Percentiles rank a stretch among this genome's conserved stretches.
phyloP scores from a whole-genome alignment of 441 rosid species.

The Eruca vesicaria region DNA sequence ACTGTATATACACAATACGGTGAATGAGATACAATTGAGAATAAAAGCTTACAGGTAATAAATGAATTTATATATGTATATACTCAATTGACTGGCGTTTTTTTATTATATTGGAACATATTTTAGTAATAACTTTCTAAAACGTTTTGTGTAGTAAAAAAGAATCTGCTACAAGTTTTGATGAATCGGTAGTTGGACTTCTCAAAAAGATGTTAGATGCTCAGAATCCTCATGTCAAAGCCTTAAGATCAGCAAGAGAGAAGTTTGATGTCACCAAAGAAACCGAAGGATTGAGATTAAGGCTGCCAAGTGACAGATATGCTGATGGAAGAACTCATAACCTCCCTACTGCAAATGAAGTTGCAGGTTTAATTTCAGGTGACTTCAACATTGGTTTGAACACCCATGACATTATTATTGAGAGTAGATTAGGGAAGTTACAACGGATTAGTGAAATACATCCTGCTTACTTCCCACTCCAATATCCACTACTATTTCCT shows the following conservation, averaged over 20 bases:
- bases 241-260: background rate
- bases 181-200: background rate
- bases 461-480: background rate
- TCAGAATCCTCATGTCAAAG: background rate
- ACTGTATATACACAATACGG: too few species aligned
- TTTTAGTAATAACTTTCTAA: too few species aligned
- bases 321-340: background rate
- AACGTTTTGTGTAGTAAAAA: too few species aligned
- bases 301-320: background rate
- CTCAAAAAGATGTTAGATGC: background rate
- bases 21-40: background rate
- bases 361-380: background rate
- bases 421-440: background rate
- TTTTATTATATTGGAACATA: too few species aligned
- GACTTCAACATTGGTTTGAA: too few species aligned
- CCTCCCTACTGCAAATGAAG: background rate
- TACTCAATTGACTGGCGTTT: too few species aligned
- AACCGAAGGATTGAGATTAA: background rate
- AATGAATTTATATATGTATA: too few species aligned
- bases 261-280: too few species aligned
- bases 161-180: background rate
- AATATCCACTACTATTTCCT: background rate
- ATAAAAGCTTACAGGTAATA: background rate
- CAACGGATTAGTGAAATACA: background rate
- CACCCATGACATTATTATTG: background rate